Base-by-base conservation (phyloP, 1,139 yeast species). In the Zygoascus sp. region DNA sequence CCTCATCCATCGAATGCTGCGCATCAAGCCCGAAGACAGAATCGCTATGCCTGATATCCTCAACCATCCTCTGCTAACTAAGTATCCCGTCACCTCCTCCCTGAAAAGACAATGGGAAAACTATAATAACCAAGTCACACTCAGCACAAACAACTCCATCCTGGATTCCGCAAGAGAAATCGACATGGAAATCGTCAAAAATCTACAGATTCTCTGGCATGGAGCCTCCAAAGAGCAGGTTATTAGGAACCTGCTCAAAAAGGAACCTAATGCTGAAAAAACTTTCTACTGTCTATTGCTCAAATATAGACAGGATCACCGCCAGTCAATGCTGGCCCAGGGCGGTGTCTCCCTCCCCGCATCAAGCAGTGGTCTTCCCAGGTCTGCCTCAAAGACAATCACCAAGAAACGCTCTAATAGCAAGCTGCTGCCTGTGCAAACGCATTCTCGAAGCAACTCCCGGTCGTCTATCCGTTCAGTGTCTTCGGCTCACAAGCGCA, bases 131-230 rank as follows among this genome's bases (percentile, higher is more conserved):
- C 48, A 54, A 17, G 52, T 56, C 6, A 47, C 45, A 2, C 34
- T 36, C 49, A 49, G 30, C 48, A 46, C 36, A 27, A 41, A 19
- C 27, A 32, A 38, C 32, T 25, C 35, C n/a, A 40, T 32, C 27
- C 47, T 27, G 42, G 45, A 11, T 28, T 70, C 80, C 2, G 68
- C 66, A 37, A 72, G 69, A 13, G 84, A 81, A 45, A 81, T 92
- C 47, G 97, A 92, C 65, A 72, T 72, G 50, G 95, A 89, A 60
- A 87, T 92, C 45, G 72, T 92, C 58, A 83, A 86, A 59, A 90
- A 88, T 59, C 73, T 94, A 55, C 87, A 88, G 48, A 89, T 90
- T 25, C 69, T 92, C 49, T 92, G 96, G 81, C 97, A 90, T 63
- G 96, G 96, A 43, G 86, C 88, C 49, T 74, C 80, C 34, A 78